phyloP scores from a whole-genome alignment of 305 asterid species.

The Rubia tinctorum region DNA sequence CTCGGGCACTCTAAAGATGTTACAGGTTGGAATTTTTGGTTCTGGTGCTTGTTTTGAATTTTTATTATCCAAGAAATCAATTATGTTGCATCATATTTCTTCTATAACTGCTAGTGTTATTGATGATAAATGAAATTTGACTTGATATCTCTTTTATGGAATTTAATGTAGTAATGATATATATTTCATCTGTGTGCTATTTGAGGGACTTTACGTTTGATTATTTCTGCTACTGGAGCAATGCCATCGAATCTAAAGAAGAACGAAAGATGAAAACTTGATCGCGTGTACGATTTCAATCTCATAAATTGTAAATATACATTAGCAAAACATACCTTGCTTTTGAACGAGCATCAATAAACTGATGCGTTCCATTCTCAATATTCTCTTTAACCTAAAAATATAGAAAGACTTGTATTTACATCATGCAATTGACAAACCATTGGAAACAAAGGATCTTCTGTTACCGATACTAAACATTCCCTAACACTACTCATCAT shows the following conservation, averaged over 20 bases:
- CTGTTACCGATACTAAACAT: background rate
- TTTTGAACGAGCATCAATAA: slow-evolving; percentile 89
- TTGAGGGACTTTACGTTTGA: background rate
- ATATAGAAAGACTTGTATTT: background rate
- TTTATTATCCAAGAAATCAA: slow-evolving; percentile 24
- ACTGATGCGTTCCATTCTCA: slow-evolving; percentile 80
- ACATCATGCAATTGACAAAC: slow-evolving; percentile 2
- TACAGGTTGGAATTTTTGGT: slow-evolving; percentile 89
- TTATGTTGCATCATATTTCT: slow-evolving; percentile 10
- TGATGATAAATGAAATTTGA: background rate
- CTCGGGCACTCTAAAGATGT: slow-evolving; percentile 94
- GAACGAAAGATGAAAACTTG: background rate
- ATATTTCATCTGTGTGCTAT: background rate
- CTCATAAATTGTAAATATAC: background rate
- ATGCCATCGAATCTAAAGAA: slow-evolving; percentile 70
- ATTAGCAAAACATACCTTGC: slow-evolving; percentile 50
- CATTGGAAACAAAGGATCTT: background rate
- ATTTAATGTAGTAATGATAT: background rate
- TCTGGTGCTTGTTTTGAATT: slow-evolving; percentile 32
- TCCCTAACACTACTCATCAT: background rate
- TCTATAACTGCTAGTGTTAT: background rate
- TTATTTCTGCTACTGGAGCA: slow-evolving; percentile 46
- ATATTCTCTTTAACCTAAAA: slow-evolving; percentile 75
- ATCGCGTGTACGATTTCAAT: background rate
- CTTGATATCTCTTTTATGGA: background rate